Base-by-base conservation (phyloP, 352 stramenopile species). In the Globisporangium acanthophoron region DNA sequence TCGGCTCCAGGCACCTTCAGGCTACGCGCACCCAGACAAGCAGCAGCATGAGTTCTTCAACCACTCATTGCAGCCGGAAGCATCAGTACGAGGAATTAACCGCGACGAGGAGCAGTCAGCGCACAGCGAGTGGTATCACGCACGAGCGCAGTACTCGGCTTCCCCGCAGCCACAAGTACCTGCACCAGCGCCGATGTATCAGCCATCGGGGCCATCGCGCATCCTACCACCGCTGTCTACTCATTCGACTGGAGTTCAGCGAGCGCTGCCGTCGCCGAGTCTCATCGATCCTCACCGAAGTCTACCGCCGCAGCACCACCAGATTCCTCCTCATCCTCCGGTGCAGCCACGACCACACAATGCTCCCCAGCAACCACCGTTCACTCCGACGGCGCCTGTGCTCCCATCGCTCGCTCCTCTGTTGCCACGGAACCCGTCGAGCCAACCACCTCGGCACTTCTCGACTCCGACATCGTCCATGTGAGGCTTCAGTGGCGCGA, bases 381-480 rank as follows among this genome's bases (percentile, higher is more conserved):
- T 20, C 15, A 35, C n/a, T 13, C 39, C n/a, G 15, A 37, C 7
- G 13, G 54, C 37, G 7, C 47, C 43, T 3, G 35, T 45, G 20
- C 51, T 67, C 5, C 57, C 61, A 44, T 63, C 60, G 43, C 35
- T 66, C 24, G 41, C 49, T 39, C 56, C 56, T 37, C 37, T 61
- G 6, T 50, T 52, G 6, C 3, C 43, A 6, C 51, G 56, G 5
- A 46, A 33, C 2, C 29, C 41, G 7, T 45, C 41, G 13, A 39
- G 24, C 31, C 13, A 16, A 12, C 12, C 48, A 20, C 31, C 40
- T 11, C 15, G 50, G 15, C 35, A 40, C 33, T 33, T 40, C 33
- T 44, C 16, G 13, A 27, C 43, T 1, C 31, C 41, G 5, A 24
- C 55, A n/a, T 49, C 44, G 44, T 49, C 44, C 18, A 27, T 49